Evolutionary conservation across 257 asterid genomes (phyloP), one percentile per base, ranked within the genome.

Genomic region (Gardenia jasminoides): DNA sequence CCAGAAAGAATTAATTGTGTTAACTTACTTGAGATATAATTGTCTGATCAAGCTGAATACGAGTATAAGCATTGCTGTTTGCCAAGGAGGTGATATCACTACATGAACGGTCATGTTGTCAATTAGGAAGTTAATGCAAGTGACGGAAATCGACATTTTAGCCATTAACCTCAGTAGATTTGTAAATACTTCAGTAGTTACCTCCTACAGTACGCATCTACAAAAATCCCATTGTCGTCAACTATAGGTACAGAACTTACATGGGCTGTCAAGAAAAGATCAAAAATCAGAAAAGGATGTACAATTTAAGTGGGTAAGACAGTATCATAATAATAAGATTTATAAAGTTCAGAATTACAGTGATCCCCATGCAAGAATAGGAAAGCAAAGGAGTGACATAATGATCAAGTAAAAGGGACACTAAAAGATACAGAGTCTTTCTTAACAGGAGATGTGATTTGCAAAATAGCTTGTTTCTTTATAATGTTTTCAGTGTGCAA

Each of bases 41-140:
- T 50, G 84, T 88, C 76, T 85, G 90, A 75, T 90, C 83, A 64
- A 90, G 95, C 78, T 81, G 90, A 81, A 89, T 65, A 61, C 54
- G 89, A 61, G 89, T 87, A 75, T 90, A 90, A 20, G 84, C 59
- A 72, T 78, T 82, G 80, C 86, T 90, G 79, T 84, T 86, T 11
- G 93, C 93, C 85, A 92, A 78, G n/a, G 91, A 86, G 68, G 83
- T 90, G 48, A 92, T 81, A 80, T 92, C 97, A 82, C 95, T 92
- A 86, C 79, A 74, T 56, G 76, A 68, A 78, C 75, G 78, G 62
- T 72, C 15, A 70, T 68, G 66, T 74, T 4, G 72, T 10, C 9
- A 79, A 36, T 13, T 50, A 16, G 30, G 19, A 50, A 73, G 46
- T 6, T 31, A 19, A 11, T 3, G 67, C 26, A 70, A 5, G 70